A percentile compares a stretch with the other conserved stretches of the same genome.
Evolutionary conservation across 495 filamentous ascomycete species (phyloP).

Genomic region (Podospora pseudopauciseta): DNA sequence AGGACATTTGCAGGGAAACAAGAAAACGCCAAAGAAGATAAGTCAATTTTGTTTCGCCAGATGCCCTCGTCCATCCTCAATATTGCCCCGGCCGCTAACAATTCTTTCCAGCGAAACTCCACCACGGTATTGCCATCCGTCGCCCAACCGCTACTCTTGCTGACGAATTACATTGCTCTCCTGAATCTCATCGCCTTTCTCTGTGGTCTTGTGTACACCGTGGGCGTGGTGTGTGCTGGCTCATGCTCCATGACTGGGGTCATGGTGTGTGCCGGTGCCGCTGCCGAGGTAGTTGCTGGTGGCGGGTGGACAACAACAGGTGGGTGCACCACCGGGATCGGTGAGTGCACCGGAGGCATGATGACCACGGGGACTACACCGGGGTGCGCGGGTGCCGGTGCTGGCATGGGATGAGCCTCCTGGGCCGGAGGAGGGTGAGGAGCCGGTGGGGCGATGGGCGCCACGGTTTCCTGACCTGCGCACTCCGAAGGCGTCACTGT

Average conservation of each 20-base stretch:
- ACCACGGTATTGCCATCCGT: background rate
- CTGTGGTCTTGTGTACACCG: background rate
- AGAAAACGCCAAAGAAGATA: background rate
- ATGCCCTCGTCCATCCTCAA: background rate
- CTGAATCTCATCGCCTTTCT: background rate
- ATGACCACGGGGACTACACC: constrained; percentile 1
- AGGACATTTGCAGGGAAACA: background rate
- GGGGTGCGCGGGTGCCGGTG: background rate
- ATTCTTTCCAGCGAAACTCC: background rate
- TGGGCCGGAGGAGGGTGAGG: background rate
- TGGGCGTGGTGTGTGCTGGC: background rate
- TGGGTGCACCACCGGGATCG: background rate
- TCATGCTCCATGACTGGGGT: background rate
- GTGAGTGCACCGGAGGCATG: background rate
- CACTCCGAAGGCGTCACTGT: background rate
- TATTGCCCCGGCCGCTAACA: background rate
- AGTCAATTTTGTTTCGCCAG: background rate
- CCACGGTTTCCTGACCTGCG: background rate
- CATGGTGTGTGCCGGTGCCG: constrained; percentile 2
- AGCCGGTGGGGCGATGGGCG: background rate
- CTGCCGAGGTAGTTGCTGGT: background rate
- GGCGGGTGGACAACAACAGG: background rate
- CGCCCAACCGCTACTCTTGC: background rate
- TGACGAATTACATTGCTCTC: background rate
- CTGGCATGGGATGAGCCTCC: background rate